Percentiles rank a stretch among this genome's conserved stretches.
Evolutionary conservation across 2,329 filamentous ascomycete species (phyloP).

Genomic region (Talaromyces amestolkiae): DNA sequence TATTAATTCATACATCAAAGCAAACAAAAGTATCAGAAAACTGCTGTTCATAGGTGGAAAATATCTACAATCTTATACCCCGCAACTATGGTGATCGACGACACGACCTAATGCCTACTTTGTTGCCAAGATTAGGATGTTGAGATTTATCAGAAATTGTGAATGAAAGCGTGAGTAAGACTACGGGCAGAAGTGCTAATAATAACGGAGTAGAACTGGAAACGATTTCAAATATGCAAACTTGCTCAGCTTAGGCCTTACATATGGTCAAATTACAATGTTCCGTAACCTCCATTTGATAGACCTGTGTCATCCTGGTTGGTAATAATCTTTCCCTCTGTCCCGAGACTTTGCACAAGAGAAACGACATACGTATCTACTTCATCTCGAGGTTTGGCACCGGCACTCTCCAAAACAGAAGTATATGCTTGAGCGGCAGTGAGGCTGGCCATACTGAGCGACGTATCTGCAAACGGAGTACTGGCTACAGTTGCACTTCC

Average conservation of each 20-base stretch:
- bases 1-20: neutral
- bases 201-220: neutral
- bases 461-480: neutral
- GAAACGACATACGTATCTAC: slow-evolving; percentile 3
- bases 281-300: slow-evolving; percentile 8
- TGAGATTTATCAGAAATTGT: neutral
- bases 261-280: neutral
- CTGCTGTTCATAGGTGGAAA: neutral
- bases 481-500: slow-evolving; percentile 3
- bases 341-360: neutral
- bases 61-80: neutral
- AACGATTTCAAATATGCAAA: neutral
- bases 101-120: neutral
- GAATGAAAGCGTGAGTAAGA: neutral
- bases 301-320: slow-evolving; percentile 5
- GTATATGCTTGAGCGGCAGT: slow-evolving; percentile 6
- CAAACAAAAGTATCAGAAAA: neutral
- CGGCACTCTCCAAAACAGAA: neutral
- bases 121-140: neutral
- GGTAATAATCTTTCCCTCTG: neutral
- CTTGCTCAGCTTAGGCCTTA: neutral
- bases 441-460: neutral
- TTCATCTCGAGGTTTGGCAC: slow-evolving; percentile 6
- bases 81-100: neutral
- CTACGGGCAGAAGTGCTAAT: neutral